Base-by-base conservation (phyloP, 176 grass and related monocot genomes). In the Microstegium vimineum region DNA sequence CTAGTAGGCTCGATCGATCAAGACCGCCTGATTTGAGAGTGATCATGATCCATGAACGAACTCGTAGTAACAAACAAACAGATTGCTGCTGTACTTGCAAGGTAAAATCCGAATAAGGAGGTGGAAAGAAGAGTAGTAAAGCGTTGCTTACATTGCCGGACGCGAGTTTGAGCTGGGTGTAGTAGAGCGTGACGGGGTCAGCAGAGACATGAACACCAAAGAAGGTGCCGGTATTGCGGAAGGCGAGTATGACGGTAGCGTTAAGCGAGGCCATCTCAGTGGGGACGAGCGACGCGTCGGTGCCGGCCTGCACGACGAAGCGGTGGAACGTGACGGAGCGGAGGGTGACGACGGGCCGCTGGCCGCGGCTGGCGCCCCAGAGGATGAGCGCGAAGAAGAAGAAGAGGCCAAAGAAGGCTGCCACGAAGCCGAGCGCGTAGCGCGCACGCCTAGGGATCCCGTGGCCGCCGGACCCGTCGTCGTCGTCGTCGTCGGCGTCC, bases 321-420 rank as follows among this genome's bases (percentile, higher is more conserved):
- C 87, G 88, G 71, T 95, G 90, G 64, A 99, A 94, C 28, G 82
- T 99, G n/a, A 92, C 77, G 25, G 41, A 25, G 11, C 20, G 16
- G 2, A 69, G 23, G 34, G 82, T 89, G 76, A 95, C 80, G 32
- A 89, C 34, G 4, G 96, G 96, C 66, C 79, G 89, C 77, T 99
- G 89, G 57, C 81, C 77, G 60, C 80, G 91, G 75, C 89, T 92
- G 26, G 96, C 91, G n/a, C 91, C 96, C 93, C 93, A 95, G 15
- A 99, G 91, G 81, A 99, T 89, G 30, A 99, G 87, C 2, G 93
- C 96, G 49, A 99, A 99, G 89, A 99, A 91, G 87, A 89, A 90
- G 85, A 99, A 95, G 78, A 99, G 87, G 3, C 35, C 84, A 18
- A 99, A 62, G 84, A 99, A 99, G 6, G 93, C 83, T 2, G 16